Base-by-base conservation (phyloP, 2,329 filamentous ascomycete genomes). In the Microcyclospora pomicola region DNA sequence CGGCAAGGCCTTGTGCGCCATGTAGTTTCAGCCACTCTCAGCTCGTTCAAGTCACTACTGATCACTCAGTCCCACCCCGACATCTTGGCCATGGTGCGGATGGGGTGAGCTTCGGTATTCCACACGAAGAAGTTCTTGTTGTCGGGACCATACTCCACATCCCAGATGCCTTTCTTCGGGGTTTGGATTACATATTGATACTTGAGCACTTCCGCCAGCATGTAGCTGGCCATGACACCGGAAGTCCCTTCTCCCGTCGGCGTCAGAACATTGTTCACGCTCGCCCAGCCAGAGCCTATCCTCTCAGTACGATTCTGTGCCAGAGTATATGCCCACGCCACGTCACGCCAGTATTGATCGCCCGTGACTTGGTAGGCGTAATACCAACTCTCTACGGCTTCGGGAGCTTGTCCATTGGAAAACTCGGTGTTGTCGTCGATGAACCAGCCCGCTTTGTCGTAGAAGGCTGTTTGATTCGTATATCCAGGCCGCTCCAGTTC, bases 351-450 rank as follows among this genome's bases (percentile, higher is more conserved):
- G 15, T 46, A 43, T 24, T 43, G 37, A 14, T 46, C 42, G 2
- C 36, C 40, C 6, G 48, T 50, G 16, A 41, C 46, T 15, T 46
- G 48, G 27, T 46, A 47, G 11, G 48, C 46, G 27, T 50, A 50
- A 29, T 49, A 50, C 37, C 46, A 49, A 15, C 43, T 48, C 36
- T 50, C 46, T 9, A 49, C 41, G 3, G 35, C 39, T 19, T 41
- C 39, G 3, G 39, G 39, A 2, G 39, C 35, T 11, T 33, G 27
- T 7, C 39, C 39, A 9, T 29, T 28, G 15, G 9, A 11, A 13
- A 30, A 29, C 9, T 11, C 35, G 9, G 15, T 28, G 13, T 11
- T 33, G 14, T 13, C 15, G 31, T 24, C 19, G 19, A 38, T 30
- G 31, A 38, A 34, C 29, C 31, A 38, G 3, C 37, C 37, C 3